phyloP scores from a whole-genome alignment of 306 rosid species.

The Myrica gale region DNA sequence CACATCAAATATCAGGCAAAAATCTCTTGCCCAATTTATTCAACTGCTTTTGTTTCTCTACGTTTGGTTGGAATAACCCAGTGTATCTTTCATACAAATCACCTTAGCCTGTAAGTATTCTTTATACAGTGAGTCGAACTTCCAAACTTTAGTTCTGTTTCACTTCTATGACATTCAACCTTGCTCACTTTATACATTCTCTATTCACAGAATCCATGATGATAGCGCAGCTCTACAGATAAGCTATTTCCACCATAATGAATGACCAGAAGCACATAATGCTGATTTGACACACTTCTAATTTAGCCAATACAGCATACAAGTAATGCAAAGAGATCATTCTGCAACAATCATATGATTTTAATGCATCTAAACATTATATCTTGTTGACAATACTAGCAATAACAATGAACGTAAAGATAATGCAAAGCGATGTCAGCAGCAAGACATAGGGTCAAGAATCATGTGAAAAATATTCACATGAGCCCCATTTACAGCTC shows the following conservation, averaged over 20 bases:
- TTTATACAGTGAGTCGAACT: neutral
- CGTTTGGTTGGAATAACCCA: neutral
- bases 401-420: neutral
- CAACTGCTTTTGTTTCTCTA: neutral
- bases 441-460: neutral
- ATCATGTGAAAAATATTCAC: neutral
- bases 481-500: neutral
- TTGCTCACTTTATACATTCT: neutral
- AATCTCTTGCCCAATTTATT: neutral
- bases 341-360: neutral
- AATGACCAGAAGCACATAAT: neutral
- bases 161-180: neutral
- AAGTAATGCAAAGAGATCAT: neutral
- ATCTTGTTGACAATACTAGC: neutral
- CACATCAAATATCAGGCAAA: neutral
- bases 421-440: neutral
- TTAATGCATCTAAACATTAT: neutral
- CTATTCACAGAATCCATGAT: neutral
- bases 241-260: neutral
- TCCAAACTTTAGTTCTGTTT: neutral
- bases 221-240: neutral
- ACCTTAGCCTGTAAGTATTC: neutral
- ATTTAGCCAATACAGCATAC: neutral
- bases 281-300: neutral
- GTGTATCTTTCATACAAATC: neutral